These are phyloP conservation scores for Friedmanniomyces endolithicus DNA, from an alignment of 495 filamentous ascomycete genomes.

Conservation along the genomic window DNA sequence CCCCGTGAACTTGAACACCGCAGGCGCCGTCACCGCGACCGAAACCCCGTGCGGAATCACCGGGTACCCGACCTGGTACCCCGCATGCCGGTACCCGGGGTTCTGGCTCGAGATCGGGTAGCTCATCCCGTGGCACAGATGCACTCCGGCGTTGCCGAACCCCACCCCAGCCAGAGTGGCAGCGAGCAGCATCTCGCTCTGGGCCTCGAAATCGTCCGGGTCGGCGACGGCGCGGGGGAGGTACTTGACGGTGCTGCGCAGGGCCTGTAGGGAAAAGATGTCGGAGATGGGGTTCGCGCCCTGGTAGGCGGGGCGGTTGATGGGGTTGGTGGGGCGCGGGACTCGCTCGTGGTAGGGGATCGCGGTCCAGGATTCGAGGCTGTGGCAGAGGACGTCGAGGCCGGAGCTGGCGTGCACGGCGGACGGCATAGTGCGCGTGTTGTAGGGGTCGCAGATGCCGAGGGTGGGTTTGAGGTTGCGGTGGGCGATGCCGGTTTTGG, in stretches of 20 bases:
- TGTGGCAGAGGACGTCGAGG: constrained; percentile 87
- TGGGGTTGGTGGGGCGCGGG: constrained; percentile 77
- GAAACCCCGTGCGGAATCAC: constrained; percentile 94
- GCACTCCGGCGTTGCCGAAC: constrained; percentile 94
- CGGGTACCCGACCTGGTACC: constrained; percentile 59
- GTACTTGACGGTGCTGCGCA: constrained; percentile 73
- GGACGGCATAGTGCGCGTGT: constrained; percentile 87
- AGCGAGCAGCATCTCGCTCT: constrained; percentile 87
- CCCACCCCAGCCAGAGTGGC: constrained; percentile 89
- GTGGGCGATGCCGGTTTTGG: constrained; percentile 93
- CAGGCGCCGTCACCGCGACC: constrained; percentile 86
- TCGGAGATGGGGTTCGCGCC: constrained; percentile 96
- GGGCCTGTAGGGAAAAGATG: constrained; percentile 78
- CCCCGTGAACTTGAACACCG: constrained; percentile 87
- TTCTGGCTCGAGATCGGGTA: constrained; percentile 94
- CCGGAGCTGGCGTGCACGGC: constrained; percentile 82
- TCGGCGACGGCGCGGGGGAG: constrained; percentile 75
- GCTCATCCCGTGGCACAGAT: constrained; percentile 94
- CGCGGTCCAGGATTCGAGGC: constrained; percentile 88
- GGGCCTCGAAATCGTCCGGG: constrained; percentile 81
- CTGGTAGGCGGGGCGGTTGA: constrained; percentile 86
- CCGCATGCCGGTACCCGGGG: constrained; percentile 72
- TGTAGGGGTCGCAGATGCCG: constrained; percentile 90
- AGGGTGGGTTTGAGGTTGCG: constrained; percentile 89
- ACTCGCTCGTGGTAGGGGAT: constrained; percentile 80